Evolutionary conservation across 2,329 filamentous ascomycete genomes (phyloP), one percentile per base, ranked within the genome.

Genomic region (Teratosphaeria zuluensis): DNA sequence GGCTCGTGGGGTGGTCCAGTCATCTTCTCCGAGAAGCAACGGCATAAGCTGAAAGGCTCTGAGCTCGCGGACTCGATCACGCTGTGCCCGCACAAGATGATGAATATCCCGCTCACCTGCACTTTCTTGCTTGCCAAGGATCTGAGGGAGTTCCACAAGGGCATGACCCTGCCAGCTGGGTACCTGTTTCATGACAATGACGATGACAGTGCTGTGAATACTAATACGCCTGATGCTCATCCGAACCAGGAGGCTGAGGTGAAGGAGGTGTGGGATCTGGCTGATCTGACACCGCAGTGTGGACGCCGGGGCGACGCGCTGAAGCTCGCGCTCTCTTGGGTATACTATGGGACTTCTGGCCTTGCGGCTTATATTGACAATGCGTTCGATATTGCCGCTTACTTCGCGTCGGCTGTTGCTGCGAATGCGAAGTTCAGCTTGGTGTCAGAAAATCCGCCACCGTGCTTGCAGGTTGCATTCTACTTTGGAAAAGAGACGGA

Each of bases 31-130:
- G 67, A 79, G n/a, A 76, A 75, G 59, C 86, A 73, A 14, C 64
- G 88, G 51, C 77, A 76, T 53, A 89, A 90, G 69, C 76, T 97
- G 9, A 72, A 77, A 1, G 92, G 92, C 14, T 78, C 82, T 1
- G 80, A 91, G 52, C 80, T 87, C 48, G 94, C 92, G 9, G 82
- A 96, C 73, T 90, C 85, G 14, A 78, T 97, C 46, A 90, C 91
- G 1, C 83, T 96, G 57, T 97, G 95, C 73, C 92, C 94, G 59
- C 94, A 99, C 77, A 97, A 97, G 77, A 97, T 97, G 94, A 82
- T 97, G 70, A 90, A 90, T 59, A 89, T 90, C 2, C 92, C 94
- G 0, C 77, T 95, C 48, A 96, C 92, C 0, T 97, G 92, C 76
- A 92, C 88, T 0, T 96, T 95, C 76, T 81, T 99, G 4, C 81